Conservation (phyloP, 1,139 yeast species). For the Debaryomyces udenii region DNA sequence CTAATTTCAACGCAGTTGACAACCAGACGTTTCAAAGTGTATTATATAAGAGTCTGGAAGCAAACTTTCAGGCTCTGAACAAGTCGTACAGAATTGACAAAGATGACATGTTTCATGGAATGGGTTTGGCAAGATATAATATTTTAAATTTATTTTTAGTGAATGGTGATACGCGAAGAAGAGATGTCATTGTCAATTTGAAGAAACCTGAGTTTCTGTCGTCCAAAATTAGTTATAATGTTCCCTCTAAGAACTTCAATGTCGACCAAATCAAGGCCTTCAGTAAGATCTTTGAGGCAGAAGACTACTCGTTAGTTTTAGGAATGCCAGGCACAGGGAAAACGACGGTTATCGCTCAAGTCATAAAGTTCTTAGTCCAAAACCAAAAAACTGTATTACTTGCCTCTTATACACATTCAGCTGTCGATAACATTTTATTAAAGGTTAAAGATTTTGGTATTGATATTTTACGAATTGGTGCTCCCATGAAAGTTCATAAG, state of each 20-base stretch:
- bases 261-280: constrained; percentile 73
- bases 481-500: constrained; percentile 59
- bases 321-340: constrained; percentile 99
- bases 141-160: constrained; percentile 64
- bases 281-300: constrained; percentile 59
- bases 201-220: constrained; percentile 29
- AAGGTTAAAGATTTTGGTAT: constrained; percentile 58
- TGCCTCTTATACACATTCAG: constrained; percentile 91
- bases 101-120: constrained; percentile 75
- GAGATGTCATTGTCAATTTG: constrained; percentile 66
- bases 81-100: constrained; percentile 61
- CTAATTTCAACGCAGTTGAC: constrained; percentile 42
- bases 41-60: constrained; percentile 24
- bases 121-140: constrained; percentile 78
- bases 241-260: constrained; percentile 35
- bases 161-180: constrained; percentile 54
- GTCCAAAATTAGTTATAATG: neutral
- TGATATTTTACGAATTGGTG: constrained; percentile 62
- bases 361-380: constrained; percentile 62
- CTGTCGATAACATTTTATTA: constrained; percentile 87
- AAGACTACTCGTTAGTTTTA: constrained; percentile 77
- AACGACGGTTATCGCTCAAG: constrained; percentile 84
- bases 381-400: constrained; percentile 70
- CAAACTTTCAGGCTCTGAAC: neutral
- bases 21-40: constrained; percentile 58